Conservation (phyloP, 768 basidiomycete species). For the Mrakia hoshinonis region DNA sequence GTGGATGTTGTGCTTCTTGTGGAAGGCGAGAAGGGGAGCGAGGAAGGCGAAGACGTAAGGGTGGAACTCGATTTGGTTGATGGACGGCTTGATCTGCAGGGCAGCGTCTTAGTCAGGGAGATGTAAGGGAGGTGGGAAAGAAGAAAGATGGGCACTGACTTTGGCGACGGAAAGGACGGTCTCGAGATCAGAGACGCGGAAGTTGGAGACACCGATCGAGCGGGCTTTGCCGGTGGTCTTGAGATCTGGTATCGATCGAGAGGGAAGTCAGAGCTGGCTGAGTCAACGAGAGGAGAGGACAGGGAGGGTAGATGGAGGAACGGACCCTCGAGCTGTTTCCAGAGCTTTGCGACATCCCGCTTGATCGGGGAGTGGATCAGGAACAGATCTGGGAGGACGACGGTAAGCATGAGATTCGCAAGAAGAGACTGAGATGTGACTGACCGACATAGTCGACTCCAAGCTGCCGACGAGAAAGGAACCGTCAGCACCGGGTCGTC, state of each 20-base stretch:
- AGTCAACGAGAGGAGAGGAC: neutral
- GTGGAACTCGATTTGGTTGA: conserved; percentile 44
- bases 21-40: conserved; percentile 35
- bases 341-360: conserved; percentile 1
- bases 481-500: neutral
- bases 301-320: neutral
- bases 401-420: neutral
- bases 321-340: conserved; percentile 7
- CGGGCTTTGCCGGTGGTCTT: conserved; percentile 43
- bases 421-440: neutral
- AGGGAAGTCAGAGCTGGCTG: neutral
- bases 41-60: conserved; percentile 38
- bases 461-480: neutral
- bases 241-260: neutral
- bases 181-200: conserved; percentile 39
- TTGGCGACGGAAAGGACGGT: conserved; percentile 37
- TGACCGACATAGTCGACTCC: conserved; percentile 19
- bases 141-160: conserved; percentile 14
- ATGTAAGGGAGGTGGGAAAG: neutral
- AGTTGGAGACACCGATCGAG: conserved; percentile 45
- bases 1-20: conserved; percentile 36
- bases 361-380: conserved; percentile 67
- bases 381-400: conserved; percentile 57
- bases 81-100: conserved; percentile 35
- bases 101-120: neutral